Evolutionary conservation across 1,284 basidiomycete genomes (phyloP), one percentile per base, ranked within the genome.

Genomic region (Naganishia liquefaciens): DNA sequence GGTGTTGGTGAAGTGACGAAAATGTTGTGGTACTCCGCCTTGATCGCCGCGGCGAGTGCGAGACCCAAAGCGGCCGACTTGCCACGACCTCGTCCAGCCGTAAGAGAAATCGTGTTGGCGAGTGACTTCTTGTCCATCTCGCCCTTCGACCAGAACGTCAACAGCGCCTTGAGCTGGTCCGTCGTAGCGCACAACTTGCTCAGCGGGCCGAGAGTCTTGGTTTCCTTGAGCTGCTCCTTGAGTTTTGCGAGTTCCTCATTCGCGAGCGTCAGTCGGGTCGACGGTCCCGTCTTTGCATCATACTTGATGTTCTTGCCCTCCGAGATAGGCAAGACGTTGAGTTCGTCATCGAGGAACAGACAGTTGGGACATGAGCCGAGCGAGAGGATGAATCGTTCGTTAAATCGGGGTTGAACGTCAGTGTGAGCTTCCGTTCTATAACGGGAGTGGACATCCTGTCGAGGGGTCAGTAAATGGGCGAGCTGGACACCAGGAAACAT

Each of bases 1-100:
- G 96, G 96, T 74, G 89, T 93, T 1, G 96, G 96, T 74, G 91
- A 94, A 5, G 96, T 99, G 55, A 99, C 93, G 76, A 99, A 99
- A 68, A 99, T 93, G 79, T 99, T 99, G 63, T 91, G 90, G 78
- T 99, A 99, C 21, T 93, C 93, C 74, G 97, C 91, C 0, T 89
- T 90, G 23, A 99, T 83, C 1, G 96, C 93, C 17, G 93, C 90
- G 6, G 95, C 90, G 65, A 99, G 92, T 0, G 93, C 90, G 50
- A 99, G 82, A 58, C 96, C 96, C 15, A 99, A 83, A 0, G 95
- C 91, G 4, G 96, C 95, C 25, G 93, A 96, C 79, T 99, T 99
- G 67, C 96, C 96, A 39, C 96, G 88, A 71, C 96, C 96, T 77
- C 96, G 88, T 10, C 86, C 89, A 57, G 96, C 95, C 0, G 96